Evolutionary conservation across 129 eudicot species (phyloP), one percentile per base, ranked within the genome.

Genomic region (Flaveria ramosissima): DNA sequence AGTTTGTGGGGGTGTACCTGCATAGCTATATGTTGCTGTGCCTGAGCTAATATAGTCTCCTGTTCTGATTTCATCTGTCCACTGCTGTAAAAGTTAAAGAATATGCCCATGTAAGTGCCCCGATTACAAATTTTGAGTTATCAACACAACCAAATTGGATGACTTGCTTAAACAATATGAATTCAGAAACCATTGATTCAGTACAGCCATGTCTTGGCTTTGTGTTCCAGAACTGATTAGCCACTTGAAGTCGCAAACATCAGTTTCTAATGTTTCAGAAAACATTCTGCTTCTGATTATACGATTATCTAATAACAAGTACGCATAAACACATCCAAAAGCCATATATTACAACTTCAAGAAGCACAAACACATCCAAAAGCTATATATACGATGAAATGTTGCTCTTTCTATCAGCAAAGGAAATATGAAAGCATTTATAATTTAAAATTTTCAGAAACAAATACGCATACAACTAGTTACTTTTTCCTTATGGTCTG

Each of bases 11-110:
- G 59, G 4, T 2, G 62, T 63, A 65, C 97, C 96, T 92, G 97
- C 84, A 92, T 81, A 41, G 92, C 97, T 78, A 92, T 88, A 82
- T 92, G 97, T 57, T 92, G 96, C 63, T 87, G 96, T 11, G 97
- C 97, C 77, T 92, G 97, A 55, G 92, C 96, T 73, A 92, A 70
- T 47, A 89, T 82, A 71, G 73, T 78, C 47, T 86, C 96, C 77
- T 92, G 97, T 65, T 92, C 97, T 20, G 92, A 55, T 77, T 86
- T 92, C 81, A 85, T 86, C 71, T 89, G 97, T 45, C 91, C 96
- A 42, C 85, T 89, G 83, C 94, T 89, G 85, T 63, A 82, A 73
- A 46, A 75, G n/a, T 42, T 4, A 24, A 24, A 42, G 20, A 27
- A 14, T 16, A 30, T 30, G 43, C 46, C 68, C 21, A 63, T 30